Base-by-base conservation (phyloP, 257 asterid species). In the Solanum chilense region DNA sequence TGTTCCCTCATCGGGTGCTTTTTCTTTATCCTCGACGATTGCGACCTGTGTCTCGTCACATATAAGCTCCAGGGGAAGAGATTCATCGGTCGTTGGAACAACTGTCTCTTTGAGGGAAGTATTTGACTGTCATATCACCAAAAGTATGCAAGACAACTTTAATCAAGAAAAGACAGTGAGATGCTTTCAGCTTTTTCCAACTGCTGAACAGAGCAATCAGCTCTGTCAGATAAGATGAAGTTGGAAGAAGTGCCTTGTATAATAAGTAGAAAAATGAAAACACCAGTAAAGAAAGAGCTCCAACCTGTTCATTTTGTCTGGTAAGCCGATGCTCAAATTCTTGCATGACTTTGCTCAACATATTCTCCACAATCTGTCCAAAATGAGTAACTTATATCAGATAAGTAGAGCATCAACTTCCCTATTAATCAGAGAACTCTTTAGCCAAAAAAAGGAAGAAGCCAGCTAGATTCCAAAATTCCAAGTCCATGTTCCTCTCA, bases 331-430 rank as follows among this genome's bases (percentile, higher is more conserved):
- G 90, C 86, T 95, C 97, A 88, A 92, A 92, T 91, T 95, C 98
- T 86, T 93, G 95, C 95, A 94, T 92, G 42, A 95, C 94, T 91
- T 92, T 92, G 66, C 91, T 91, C 76, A 96, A 88, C 91, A 95
- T 91, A 92, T 80, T 90, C 90, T 95, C 99, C 89, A 96, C 95
- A 89, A 95, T 88, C 99, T 96, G 96, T 83, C 82, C 86, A 87
- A 74, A 87, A 37, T 68, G 87, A 87, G 82, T 49, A 73, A 13
- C 35, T 56, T 87, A 35, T 75, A 84, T 86, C 88, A 89, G 76
- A 82, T 80, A 80, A 80, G 44, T 27, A 31, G 41, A 84, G 70
- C 58, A 71, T 18, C 87, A 82, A 77, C 83, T 14, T 6, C 39
- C 39, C 7, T 52, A 39, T 6, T 23, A 4, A 66, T 82, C 62